Conservation (phyloP, 2,329 filamentous ascomycete genomes). For the Diplodia intermedia region DNA sequence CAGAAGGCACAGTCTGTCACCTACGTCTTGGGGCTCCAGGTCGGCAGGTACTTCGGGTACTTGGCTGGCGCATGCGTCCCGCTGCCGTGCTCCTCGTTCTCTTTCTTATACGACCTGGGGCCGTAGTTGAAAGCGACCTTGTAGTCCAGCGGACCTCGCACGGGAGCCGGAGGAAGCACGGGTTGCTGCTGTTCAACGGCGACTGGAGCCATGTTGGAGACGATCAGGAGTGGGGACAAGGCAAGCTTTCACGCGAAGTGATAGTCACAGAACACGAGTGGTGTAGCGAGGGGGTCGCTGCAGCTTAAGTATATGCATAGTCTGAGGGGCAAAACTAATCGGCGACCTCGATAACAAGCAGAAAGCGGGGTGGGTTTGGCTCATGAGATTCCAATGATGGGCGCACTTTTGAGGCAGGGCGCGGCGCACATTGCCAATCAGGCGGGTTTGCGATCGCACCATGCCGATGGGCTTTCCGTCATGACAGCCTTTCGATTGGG, state of each 20-base stretch:
- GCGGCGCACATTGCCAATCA: constrained; percentile 25
- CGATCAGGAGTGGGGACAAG: neutral
- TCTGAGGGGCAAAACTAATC: neutral
- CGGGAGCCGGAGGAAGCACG: constrained; percentile 27
- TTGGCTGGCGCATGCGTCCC: constrained; percentile 62
- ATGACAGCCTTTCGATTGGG: constrained; percentile 10
- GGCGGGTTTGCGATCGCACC: constrained; percentile 20
- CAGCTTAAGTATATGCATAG: constrained; percentile 27
- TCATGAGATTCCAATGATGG: constrained; percentile 7
- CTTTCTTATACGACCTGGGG: constrained; percentile 54
- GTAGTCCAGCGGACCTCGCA: constrained; percentile 39
- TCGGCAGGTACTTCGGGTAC: constrained; percentile 76
- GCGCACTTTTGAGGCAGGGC: neutral
- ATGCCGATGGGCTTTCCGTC: constrained; percentile 27
- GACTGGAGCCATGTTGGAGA: constrained; percentile 27
- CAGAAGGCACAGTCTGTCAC: constrained; percentile 9
- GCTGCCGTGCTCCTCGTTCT: constrained; percentile 61
- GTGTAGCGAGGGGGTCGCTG: neutral
- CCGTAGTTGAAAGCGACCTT: constrained; percentile 55
- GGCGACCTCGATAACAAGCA: constrained; percentile 6
- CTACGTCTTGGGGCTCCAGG: constrained; percentile 68
- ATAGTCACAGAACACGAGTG: neutral
- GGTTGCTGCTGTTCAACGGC: constrained; percentile 22
- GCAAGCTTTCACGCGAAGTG: constrained; percentile 7
- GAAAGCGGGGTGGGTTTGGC: constrained; percentile 23